phyloP scores from a whole-genome alignment of 805 yeast genomes.

The Ogataea pini region DNA sequence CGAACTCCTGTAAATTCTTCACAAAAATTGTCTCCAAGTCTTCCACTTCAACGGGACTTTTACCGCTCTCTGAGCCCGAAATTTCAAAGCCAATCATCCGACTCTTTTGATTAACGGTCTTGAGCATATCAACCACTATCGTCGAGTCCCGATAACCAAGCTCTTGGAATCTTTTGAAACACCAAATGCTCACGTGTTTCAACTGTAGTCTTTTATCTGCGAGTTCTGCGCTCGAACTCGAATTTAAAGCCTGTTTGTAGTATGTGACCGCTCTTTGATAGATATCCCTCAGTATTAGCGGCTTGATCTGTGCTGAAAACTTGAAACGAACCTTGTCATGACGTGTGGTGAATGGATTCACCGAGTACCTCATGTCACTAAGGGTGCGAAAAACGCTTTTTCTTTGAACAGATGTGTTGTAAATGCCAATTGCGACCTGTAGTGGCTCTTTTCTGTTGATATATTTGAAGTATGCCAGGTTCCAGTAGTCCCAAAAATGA shows the following conservation, averaged over 20 bases:
- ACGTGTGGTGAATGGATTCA: conserved; percentile 33
- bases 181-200: conserved; percentile 27
- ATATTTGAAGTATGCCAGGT: conserved; percentile 34
- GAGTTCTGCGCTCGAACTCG: conserved; percentile 12
- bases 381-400: conserved; percentile 18
- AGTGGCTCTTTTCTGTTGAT: conserved; percentile 29
- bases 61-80: not conserved
- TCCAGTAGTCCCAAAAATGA: conserved; percentile 35
- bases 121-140: conserved; percentile 24
- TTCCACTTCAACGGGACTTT: not conserved
- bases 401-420: conserved; percentile 13
- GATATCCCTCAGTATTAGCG: conserved; percentile 30
- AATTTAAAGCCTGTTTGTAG: conserved; percentile 16
- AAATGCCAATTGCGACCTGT: conserved; percentile 26
- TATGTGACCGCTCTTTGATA: conserved; percentile 26
- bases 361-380: conserved; percentile 14
- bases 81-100: conserved; percentile 8
- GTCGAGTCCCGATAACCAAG: conserved; percentile 18
- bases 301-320: conserved; percentile 17
- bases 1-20: conserved; percentile 7
- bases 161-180: conserved; percentile 19
- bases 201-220: conserved; percentile 15
- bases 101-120: conserved; percentile 17
- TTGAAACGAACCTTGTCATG: conserved; percentile 26
- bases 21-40: conserved; percentile 10